Evolutionary conservation across 345 rosid genomes (phyloP).

Genomic region (Dimocarpus longan): DNA sequence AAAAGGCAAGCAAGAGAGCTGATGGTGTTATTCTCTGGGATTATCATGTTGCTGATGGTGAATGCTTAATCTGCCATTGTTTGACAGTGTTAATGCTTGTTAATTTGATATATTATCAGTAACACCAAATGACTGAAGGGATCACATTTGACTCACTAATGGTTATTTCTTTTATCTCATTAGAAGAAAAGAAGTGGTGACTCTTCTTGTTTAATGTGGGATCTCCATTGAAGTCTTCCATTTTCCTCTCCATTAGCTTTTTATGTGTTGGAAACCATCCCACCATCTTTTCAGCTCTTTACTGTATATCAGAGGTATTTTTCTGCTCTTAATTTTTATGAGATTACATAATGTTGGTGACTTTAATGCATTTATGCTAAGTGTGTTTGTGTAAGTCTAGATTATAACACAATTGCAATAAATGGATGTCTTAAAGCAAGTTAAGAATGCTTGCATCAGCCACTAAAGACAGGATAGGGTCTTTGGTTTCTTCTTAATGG

Average conservation of each 20-base stretch:
- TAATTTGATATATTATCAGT: no score
- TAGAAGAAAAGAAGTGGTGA: conserved; percentile 40
- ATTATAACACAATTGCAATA: not conserved
- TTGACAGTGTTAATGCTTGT: no score
- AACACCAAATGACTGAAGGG: not conserved
- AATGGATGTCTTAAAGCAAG: not conserved
- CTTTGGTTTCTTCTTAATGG: not conserved
- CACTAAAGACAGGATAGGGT: not conserved
- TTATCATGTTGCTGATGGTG: conserved; percentile 80
- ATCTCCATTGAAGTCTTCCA: conserved; percentile 78
- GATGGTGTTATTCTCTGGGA: conserved; percentile 90
- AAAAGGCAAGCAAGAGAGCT: conserved; percentile 79
- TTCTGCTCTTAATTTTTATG: not conserved
- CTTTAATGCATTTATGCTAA: not conserved
- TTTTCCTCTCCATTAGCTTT: conserved; percentile 73
- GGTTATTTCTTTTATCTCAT: not conserved
- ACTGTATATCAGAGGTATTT: conserved; percentile 68
- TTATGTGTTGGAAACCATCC: conserved; percentile 64
- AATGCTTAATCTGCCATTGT: not conserved
- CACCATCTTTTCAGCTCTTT: conserved; percentile 76
- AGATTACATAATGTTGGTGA: not conserved
- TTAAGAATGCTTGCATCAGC: not conserved
- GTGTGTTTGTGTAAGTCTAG: not conserved
- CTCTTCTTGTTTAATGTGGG: conserved; percentile 65
- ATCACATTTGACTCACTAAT: not conserved